A percentile compares a stretch with the other conserved stretches of the same genome.
Evolutionary conservation across 257 asterid genomes (phyloP).

Genomic region (Salvia splendens): DNA sequence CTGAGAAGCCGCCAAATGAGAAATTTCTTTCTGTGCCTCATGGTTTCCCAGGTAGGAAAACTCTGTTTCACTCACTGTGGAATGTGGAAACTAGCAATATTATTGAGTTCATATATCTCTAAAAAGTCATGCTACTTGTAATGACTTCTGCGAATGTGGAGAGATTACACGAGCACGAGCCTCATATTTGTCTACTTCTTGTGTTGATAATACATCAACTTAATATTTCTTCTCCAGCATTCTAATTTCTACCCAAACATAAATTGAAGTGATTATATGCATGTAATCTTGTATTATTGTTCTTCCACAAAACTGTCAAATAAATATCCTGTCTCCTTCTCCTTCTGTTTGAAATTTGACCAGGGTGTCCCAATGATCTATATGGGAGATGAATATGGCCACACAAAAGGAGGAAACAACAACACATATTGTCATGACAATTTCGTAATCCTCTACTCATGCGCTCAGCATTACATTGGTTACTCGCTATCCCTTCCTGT

Average conservation of each 20-base stretch:
- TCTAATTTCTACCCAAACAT: not conserved
- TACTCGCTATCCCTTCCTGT: conserved; percentile 14
- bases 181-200: conserved; percentile 4
- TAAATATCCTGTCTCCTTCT: conserved; percentile 1
- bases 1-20: conserved; percentile 90
- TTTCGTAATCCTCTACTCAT: conserved; percentile 48
- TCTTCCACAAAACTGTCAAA: conserved; percentile 4
- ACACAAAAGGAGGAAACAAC: conserved; percentile 98
- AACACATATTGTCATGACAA: conserved; percentile 95
- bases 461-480: conserved; percentile 15
- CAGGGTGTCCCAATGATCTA: conserved; percentile 97
- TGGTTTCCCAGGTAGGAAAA: conserved; percentile 89
- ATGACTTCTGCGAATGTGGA: not conserved
- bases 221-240: not conserved
- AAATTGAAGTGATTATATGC: not conserved
- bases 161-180: conserved; percentile 3
- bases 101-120: not conserved
- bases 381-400: conserved; percentile 99
- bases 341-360: conserved; percentile 24
- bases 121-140: not conserved
- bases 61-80: not conserved
- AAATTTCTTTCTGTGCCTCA: conserved; percentile 84
- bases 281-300: not conserved
- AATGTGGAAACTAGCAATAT: not conserved
- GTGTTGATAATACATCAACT: not conserved